phyloP scores from a whole-genome alignment of 805 yeast genomes.

The Sugiyamaella mastotermitis region DNA sequence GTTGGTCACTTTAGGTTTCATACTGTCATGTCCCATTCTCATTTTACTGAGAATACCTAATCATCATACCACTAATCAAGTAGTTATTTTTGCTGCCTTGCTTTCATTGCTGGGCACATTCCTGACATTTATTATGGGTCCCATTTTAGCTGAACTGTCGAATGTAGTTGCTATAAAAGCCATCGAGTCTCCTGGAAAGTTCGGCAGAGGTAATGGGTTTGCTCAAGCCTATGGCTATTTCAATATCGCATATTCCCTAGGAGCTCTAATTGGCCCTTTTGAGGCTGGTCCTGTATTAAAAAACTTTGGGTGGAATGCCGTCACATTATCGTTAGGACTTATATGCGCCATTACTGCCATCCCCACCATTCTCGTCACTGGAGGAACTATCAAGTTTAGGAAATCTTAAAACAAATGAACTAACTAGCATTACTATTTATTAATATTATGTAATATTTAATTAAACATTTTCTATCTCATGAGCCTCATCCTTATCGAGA shows the following conservation, averaged over 20 bases:
- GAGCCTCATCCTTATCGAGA: too few relatives aligned
- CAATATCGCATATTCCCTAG: constrained; percentile 30
- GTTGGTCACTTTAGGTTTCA: constrained; percentile 23
- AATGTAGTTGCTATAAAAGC: constrained; percentile 21
- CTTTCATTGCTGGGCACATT: constrained; percentile 24
- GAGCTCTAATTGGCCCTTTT: constrained; percentile 30
- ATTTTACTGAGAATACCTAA: constrained; percentile 26
- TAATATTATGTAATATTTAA: too few relatives aligned
- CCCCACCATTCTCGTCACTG: constrained; percentile 25
- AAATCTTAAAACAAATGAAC: too few relatives aligned
- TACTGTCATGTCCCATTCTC: constrained; percentile 14
- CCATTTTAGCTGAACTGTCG: constrained; percentile 28
- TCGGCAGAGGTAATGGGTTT: constrained; percentile 28
- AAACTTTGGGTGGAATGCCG: constrained; percentile 23
- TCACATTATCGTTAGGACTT: constrained; percentile 20
- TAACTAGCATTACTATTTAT: too few relatives aligned
- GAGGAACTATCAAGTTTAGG: too few relatives aligned
- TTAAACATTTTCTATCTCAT: too few relatives aligned
- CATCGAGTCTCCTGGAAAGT: constrained; percentile 23
- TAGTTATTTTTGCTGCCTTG: constrained; percentile 26
- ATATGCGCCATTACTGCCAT: constrained; percentile 16
- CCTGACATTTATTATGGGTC: constrained; percentile 20
- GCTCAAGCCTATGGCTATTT: constrained; percentile 32
- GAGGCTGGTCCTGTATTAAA: constrained; percentile 24
- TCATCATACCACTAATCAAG: constrained; percentile 18